Evolutionary conservation across 495 filamentous ascomycete species (phyloP), one percentile per base, ranked within the genome.

Genomic region (Penicillium cinerascens): DNA sequence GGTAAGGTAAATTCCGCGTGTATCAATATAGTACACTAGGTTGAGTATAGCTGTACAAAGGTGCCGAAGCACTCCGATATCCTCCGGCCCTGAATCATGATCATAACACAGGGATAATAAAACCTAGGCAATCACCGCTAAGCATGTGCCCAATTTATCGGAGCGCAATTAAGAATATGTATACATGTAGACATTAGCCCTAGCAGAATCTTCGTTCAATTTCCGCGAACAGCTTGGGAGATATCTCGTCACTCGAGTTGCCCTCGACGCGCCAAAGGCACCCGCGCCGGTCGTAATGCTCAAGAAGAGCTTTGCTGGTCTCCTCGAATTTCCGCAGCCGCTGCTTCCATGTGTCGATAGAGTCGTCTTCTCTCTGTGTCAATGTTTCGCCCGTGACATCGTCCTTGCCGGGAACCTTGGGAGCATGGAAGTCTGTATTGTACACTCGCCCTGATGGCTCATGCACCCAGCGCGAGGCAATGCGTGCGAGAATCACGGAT

Each of bases 161-260:
- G 35, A 26, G 35, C 48, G 25, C 47, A 33, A 60, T 57, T 25
- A 49, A 55, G 23, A 54, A 54, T 62, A 67, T 57, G 53, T 54
- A 55, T 54, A 55, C 40, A 62, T 37, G 43, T 50, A 26, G 6
- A 2, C 23, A 17, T 46, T 10, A 18, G 20, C n/a, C 42, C 49
- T 55, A 74, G 65, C 75, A 79, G 76, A 98, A 98, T 49, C 85
- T 76, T 50, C 72, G 78, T 69, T 86, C 84, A 63, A 98, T 84
- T 70, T 95, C 92, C 8, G 76, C 74, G 59, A 88, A 84, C 11
- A 98, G 70, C 71, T 88, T 82, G 7, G 93, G 93, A 16, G 80
- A 91, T 47, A 98, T 98, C 78, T 97, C 92, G 68, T 98, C 87
- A 57, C 88, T 95, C 56, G 84, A 89, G 61, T 92, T 82, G 8